These are phyloP conservation scores for Penicillium sp. DNA, from an alignment of 2,329 filamentous ascomycete genomes.

Conservation along the genomic window DNA sequence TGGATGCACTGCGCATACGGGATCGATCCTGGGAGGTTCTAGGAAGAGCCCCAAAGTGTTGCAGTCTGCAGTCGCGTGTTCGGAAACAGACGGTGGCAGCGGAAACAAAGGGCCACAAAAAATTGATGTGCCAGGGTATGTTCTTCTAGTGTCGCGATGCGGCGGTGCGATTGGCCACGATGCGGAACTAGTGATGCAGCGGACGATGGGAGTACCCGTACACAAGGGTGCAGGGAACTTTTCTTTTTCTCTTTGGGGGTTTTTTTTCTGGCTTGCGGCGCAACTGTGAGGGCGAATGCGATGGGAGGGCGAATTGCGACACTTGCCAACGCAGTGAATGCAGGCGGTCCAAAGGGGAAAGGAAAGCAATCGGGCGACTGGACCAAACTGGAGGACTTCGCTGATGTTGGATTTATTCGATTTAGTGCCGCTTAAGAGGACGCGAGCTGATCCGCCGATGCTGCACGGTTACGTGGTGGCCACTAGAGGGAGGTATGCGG, in stretches of 20 bases:
- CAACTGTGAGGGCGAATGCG: slow-evolving; percentile 27
- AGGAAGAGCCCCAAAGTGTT: slow-evolving; percentile 26
- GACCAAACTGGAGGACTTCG: slow-evolving; percentile 27
- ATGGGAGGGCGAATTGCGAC: slow-evolving; percentile 34
- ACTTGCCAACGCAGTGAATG: slow-evolving; percentile 42
- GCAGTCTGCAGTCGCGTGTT: slow-evolving; percentile 25
- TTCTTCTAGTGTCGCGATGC: slow-evolving; percentile 8
- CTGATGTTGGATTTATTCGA: slow-evolving; percentile 28
- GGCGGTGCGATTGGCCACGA: slow-evolving; percentile 22
- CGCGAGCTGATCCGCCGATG: slow-evolving; percentile 33
- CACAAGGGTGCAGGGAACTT: slow-evolving; percentile 18
- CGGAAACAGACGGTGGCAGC: slow-evolving; percentile 18
- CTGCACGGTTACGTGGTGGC: slow-evolving; percentile 43
- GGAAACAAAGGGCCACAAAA: slow-evolving; percentile 5
- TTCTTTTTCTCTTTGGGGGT: slow-evolving; percentile 26
- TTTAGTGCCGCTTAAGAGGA: slow-evolving; percentile 30
- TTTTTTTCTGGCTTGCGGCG: slow-evolving; percentile 26
- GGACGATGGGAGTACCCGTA: slow-evolving; percentile 30
- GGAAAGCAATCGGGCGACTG: slow-evolving; percentile 36
- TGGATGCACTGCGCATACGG: slow-evolving; percentile 32
- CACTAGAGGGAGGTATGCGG: slow-evolving; percentile 31
- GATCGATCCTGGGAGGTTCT: slow-evolving; percentile 17
- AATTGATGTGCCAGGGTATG: slow-evolving; percentile 15
- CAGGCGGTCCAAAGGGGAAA: slow-evolving; percentile 42
- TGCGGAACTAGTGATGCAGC: slow-evolving; percentile 24